Evolutionary conservation across 83 land plant genomes (phyloP).

Genomic region (Thuja plicata): DNA sequence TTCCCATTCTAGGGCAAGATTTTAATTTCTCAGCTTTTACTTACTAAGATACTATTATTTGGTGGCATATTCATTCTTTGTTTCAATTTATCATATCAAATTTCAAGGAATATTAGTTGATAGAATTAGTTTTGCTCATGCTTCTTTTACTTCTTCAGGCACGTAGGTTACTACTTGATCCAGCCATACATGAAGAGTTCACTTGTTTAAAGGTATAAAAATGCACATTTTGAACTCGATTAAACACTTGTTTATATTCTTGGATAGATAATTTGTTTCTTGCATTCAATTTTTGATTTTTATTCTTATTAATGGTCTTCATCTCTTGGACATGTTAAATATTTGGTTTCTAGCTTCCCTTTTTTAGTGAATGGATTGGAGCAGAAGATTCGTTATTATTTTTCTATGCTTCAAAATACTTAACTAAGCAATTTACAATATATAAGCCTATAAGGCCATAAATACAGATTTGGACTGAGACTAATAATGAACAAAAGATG

Average conservation of each 20-base stretch:
- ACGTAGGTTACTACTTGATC: conserved; percentile 87
- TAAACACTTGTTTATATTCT: background rate
- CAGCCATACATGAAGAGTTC: conserved; percentile 97
- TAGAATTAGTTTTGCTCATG: background rate
- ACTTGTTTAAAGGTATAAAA: conserved; percentile 81
- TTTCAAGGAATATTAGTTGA: background rate
- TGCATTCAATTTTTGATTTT: background rate
- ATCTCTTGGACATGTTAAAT: background rate
- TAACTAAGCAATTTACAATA: too few species aligned
- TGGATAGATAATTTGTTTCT: background rate
- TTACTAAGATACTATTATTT: background rate
- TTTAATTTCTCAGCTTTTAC: background rate
- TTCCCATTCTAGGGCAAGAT: background rate
- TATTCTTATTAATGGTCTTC: background rate
- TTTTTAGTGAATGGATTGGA: background rate
- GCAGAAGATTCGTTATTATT: background rate
- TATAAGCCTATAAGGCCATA: too few species aligned
- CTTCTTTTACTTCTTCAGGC: conserved; percentile 47
- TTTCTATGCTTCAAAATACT: too few species aligned
- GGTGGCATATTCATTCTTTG: background rate
- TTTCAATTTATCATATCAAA: background rate
- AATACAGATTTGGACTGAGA: too few species aligned
- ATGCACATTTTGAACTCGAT: background rate
- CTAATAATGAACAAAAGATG: too few species aligned
- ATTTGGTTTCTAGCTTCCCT: background rate